Base-by-base conservation (phyloP, 495 filamentous ascomycete genomes). In the Lichenothelia convexa region DNA sequence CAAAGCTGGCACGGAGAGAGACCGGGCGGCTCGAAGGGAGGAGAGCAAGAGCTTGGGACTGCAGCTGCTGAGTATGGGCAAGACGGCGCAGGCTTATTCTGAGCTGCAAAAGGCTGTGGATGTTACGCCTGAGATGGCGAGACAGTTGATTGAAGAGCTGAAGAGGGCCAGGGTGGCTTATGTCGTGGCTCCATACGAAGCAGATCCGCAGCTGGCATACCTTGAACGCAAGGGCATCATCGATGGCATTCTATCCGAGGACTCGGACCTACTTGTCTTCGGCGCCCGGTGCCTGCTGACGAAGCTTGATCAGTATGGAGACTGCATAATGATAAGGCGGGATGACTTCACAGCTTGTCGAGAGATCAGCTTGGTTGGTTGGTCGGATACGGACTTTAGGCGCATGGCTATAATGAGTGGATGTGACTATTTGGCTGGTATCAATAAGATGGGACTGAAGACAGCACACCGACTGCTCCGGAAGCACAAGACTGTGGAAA, bases 71-170 rank as follows among this genome's bases (percentile, higher is more conserved):
- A 69, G 71, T 33, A 78, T 81, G 21, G 84, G 84, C 11, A 80
- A 80, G 48, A 64, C 68, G 3, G 70, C 75, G 2, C 80, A 87
- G 47, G 91, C 91, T 1, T 72, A 87, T 46, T 58, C 72, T 15
- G 83, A 94, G 45, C 66, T 99, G 15, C 87, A 94, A 50, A 99
- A 95, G 51, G 82, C 89, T 15, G 73, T 99, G 34, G 91, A 99
- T 57, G 78, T 99, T 9, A 95, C 86, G 0, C 87, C 91, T 1
- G 71, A 85, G 45, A 95, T 99, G 91, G 89, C 91, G 18, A 67
- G 80, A 3, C 68, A 80, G 45, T 57, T 95, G 16, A 99, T 99
- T 41, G 85, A 94, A 39, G 85, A 87, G 49, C 61, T 94, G 44
- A 92, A 87, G 57, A 66, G 67, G 39, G 58, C 74, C 44, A 65